phyloP scores from a whole-genome alignment of 805 yeast genomes.

The Candida corydali region DNA sequence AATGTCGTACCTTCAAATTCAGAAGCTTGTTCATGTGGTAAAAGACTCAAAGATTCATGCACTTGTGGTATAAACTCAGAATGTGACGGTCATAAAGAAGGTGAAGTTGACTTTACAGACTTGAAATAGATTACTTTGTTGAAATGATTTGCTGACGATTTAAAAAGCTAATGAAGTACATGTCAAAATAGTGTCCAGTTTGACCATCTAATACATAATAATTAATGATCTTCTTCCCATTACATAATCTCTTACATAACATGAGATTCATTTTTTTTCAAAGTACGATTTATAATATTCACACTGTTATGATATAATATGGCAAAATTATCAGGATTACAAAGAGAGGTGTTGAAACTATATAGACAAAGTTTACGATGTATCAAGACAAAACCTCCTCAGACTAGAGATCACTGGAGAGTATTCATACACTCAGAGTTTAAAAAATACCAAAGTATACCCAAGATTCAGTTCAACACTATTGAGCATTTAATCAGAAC shows the following conservation, averaged over 20 bases:
- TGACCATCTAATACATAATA: too few relatives aligned
- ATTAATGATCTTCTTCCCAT: too few relatives aligned
- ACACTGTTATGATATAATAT: too few relatives aligned
- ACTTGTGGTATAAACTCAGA: conserved; percentile 48
- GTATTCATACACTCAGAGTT: conserved; percentile 59
- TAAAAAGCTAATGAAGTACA: too few relatives aligned
- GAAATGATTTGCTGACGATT: too few relatives aligned
- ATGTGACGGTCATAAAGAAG: conserved; percentile 44
- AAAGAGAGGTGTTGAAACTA: conserved; percentile 44
- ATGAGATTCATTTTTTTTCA: too few relatives aligned
- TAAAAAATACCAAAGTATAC: conserved; percentile 48
- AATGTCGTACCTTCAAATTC: conserved; percentile 40
- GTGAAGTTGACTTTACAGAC: conserved; percentile 58
- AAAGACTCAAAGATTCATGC: conserved; percentile 49
- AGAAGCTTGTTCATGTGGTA: conserved; percentile 58
- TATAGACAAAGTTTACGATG: conserved; percentile 48
- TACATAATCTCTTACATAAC: too few relatives aligned
- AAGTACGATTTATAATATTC: too few relatives aligned
- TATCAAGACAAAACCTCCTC: conserved; percentile 43
- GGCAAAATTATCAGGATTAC: conserved; percentile 39
- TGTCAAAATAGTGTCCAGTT: too few relatives aligned
- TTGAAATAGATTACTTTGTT: too few relatives aligned
- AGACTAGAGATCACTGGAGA: conserved; percentile 41
- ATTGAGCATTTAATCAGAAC: conserved; percentile 78
- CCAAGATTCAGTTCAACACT: conserved; percentile 78